Evolutionary conservation across 2,329 filamentous ascomycete species (phyloP), one percentile per base, ranked within the genome.

Genomic region (Aciculosporium take): DNA sequence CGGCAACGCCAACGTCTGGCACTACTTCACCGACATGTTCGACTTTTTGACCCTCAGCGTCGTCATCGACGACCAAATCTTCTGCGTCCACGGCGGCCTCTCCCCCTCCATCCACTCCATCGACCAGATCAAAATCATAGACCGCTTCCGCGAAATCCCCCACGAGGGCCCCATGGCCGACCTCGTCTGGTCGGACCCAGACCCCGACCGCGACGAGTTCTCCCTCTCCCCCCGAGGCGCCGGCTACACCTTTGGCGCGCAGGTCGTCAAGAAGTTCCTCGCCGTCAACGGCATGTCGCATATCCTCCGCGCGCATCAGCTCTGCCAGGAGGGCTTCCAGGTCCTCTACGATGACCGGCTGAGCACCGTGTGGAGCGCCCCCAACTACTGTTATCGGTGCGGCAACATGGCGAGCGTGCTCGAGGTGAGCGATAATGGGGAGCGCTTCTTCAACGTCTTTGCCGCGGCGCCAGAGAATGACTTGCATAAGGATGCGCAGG

Each of bases 91-190:
- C 61, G 91, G 91, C 59, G 87, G 84, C 18, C 72, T 91, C 17
- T 88, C 83, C 1, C 84, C 84, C 1, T 88, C 83, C 24, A 96
- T 98, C 58, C 91, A 98, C 64, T 94, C 85, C 34, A 95, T 98
- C 58, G 91, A 98, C 61, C 91, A 98, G 65, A 96, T 98, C 65
- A 96, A 98, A 63, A 94, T 98, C 61, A 96, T 98, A 59, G 91
- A 98, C 65, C 85, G 91, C 35, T 98, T 96, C 69, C 81, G 91
- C 51, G 91, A 98, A 59, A 98, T 98, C 45, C 91, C 91, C 5
- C 91, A 98, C 64, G 91, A 98, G 64, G 91, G 91, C 0, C 91
- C 91, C 27, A 98, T 98, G 91, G 91, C 91, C n/a, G 91, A 98
- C 61, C 69, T 98, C 5, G 91, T 98, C 25, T 98, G 91, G 91